phyloP scores from a whole-genome alignment of 805 yeast species.

The Saccharomycopsis fermentans region DNA sequence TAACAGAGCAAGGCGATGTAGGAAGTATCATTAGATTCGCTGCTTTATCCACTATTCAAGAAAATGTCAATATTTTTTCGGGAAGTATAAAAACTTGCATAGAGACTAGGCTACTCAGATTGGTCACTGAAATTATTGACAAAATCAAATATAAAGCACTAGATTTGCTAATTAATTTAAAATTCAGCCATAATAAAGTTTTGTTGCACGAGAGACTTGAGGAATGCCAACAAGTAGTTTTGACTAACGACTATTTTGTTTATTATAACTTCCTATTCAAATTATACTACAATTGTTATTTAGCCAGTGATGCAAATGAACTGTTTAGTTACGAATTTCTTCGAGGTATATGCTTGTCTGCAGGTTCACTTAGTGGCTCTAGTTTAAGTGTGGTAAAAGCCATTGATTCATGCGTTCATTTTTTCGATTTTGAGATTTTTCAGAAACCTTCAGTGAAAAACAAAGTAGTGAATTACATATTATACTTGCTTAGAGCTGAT shows the following conservation, averaged over 20 bases:
- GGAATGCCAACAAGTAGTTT: conserved; percentile 1
- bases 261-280: conserved; percentile 13
- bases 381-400: conserved; percentile 35
- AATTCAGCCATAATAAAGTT: not conserved
- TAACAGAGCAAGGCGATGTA: conserved; percentile 83
- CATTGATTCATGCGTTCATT: conserved; percentile 29
- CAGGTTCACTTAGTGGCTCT: conserved; percentile 48
- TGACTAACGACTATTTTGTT: conserved; percentile 2
- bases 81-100: conserved; percentile 18
- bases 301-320: conserved; percentile 8
- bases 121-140: conserved; percentile 57
- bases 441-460: not conserved
- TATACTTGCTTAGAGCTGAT: conserved; percentile 5
- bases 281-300: conserved; percentile 23
- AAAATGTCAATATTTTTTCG: conserved; percentile 22
- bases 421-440: conserved; percentile 21
- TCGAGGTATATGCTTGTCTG: conserved; percentile 44
- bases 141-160: conserved; percentile 36
- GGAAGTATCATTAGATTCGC: conserved; percentile 63
- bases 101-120: conserved; percentile 35
- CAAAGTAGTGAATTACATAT: conserved; percentile 5
- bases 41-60: conserved; percentile 32
- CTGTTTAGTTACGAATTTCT: conserved; percentile 32
- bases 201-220: not conserved
- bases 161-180: conserved; percentile 26